These are phyloP conservation scores for Fusarium solani-melongenae DNA, from an alignment of 2,329 filamentous ascomycete species.

Conservation along the genomic window DNA sequence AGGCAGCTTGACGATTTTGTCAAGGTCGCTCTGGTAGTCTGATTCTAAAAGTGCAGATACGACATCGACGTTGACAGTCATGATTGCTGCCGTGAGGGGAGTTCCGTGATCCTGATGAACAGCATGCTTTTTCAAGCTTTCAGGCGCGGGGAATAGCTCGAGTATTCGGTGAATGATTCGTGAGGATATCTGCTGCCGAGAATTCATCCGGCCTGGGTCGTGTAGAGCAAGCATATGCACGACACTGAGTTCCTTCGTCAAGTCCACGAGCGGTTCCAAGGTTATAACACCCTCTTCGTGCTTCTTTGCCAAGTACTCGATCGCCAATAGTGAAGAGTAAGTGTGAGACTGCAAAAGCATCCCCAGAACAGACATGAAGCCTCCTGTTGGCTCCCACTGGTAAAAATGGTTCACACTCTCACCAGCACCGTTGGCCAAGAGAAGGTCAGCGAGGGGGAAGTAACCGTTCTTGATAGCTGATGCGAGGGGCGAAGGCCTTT, in stretches of 20 bases:
- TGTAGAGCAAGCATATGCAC: slow-evolving; percentile 1
- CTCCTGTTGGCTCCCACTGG: not conserved
- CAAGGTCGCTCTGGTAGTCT: not conserved
- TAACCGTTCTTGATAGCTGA: not conserved
- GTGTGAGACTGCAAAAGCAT: not conserved
- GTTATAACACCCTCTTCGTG: not conserved
- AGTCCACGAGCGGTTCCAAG: not conserved
- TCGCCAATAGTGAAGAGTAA: not conserved
- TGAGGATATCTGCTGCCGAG: slow-evolving; percentile 1
- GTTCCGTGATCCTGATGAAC: slow-evolving; percentile 1
- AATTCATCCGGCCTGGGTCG: not conserved
- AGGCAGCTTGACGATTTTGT: not conserved
- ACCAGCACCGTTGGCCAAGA: not conserved
- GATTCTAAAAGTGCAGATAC: not conserved
- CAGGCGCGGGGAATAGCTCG: not conserved
- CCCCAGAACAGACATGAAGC: not conserved
- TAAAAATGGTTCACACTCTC: not conserved
- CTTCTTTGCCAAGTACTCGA: slow-evolving; percentile 1
- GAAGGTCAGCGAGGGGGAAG: not conserved
- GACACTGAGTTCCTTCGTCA: not conserved
- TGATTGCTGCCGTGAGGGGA: not conserved
- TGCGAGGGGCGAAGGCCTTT: not conserved
- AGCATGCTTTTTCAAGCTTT: not conserved
- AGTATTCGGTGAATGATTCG: slow-evolving; percentile 3
- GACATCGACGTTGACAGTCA: not conserved